Percentiles rank a stretch among this genome's conserved stretches.
These are phyloP conservation scores for Pezicula carpinea DNA, from an alignment of 2,329 filamentous ascomycete genomes.

Conservation along the genomic window DNA sequence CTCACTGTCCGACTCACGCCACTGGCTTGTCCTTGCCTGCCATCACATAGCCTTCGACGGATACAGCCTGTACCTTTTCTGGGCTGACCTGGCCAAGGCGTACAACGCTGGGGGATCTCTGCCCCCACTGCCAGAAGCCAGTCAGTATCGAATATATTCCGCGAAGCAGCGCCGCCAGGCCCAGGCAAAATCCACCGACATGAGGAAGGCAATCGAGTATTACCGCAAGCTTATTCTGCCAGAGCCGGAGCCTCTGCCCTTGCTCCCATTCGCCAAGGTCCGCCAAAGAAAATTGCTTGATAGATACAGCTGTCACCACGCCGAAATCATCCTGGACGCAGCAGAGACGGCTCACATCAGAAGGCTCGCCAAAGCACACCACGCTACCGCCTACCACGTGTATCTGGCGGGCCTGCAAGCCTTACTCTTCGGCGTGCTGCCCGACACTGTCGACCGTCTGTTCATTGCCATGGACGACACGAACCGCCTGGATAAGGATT, in stretches of 20 bases:
- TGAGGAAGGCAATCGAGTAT: constrained; percentile 28
- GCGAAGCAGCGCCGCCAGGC: constrained; percentile 27
- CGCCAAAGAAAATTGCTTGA: too few species aligned
- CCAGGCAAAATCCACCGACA: constrained; percentile 25
- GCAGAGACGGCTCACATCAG: constrained; percentile 21
- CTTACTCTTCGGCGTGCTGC: constrained; percentile 12
- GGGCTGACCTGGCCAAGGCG: constrained; percentile 36
- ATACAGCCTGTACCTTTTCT: constrained; percentile 36
- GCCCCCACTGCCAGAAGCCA: constrained; percentile 13
- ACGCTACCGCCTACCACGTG: constrained; percentile 39
- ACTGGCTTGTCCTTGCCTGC: constrained; percentile 37
- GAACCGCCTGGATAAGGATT: constrained; percentile 29
- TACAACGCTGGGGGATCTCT: too few species aligned
- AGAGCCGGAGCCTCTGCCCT: constrained; percentile 24
- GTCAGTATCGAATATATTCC: constrained; percentile 34
- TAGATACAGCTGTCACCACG: constrained; percentile 15
- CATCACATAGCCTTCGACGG: constrained; percentile 49
- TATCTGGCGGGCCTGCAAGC: constrained; percentile 35
- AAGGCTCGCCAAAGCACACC: constrained; percentile 14
- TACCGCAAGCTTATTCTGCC: constrained; percentile 28
- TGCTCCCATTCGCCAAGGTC: constrained; percentile 28
- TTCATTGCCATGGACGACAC: constrained; percentile 45
- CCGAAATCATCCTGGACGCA: constrained; percentile 12
- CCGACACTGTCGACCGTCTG: constrained; percentile 10
- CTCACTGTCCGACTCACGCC: constrained; percentile 4